phyloP scores from a whole-genome alignment of 805 yeast genomes.

The Suhomyces vadensis region DNA sequence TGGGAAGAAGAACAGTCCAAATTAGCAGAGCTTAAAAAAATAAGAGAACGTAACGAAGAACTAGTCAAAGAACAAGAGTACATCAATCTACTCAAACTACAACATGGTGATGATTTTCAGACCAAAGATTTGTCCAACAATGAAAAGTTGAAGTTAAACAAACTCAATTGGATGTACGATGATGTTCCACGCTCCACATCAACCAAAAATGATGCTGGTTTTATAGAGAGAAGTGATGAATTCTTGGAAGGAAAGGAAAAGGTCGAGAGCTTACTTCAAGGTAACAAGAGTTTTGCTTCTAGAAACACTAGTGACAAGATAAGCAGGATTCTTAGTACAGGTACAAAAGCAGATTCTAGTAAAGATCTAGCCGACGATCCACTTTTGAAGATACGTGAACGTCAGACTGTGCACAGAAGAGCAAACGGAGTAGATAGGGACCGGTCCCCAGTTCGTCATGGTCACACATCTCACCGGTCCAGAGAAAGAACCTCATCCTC shows the following conservation, averaged over 20 bases:
- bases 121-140: constrained; percentile 18
- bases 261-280: constrained; percentile 56
- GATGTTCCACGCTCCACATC: constrained; percentile 36
- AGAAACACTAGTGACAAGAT: constrained; percentile 3
- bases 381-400: constrained; percentile 36
- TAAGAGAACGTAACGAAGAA: constrained; percentile 64
- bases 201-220: constrained; percentile 36
- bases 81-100: constrained; percentile 52
- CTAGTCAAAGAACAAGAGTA: constrained; percentile 61
- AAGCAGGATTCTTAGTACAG: constrained; percentile 3
- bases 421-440: too few species aligned
- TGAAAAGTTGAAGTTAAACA: constrained; percentile 40
- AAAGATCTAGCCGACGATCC: constrained; percentile 48
- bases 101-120: constrained; percentile 40
- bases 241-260: constrained; percentile 34
- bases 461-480: too few species aligned
- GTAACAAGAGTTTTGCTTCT: constrained; percentile 31
- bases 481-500: too few species aligned
- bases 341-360: constrained; percentile 30
- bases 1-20: constrained; percentile 82
- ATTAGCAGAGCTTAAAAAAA: constrained; percentile 64
- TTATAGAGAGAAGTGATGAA: constrained; percentile 34
- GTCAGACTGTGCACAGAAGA: constrained; percentile 5
- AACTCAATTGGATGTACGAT: constrained; percentile 88
- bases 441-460: too few species aligned